Percentiles rank a stretch among this genome's conserved stretches.
phyloP scores from a whole-genome alignment of 1,284 basidiomycete genomes.

The Cystobasidiaceae sp. region DNA sequence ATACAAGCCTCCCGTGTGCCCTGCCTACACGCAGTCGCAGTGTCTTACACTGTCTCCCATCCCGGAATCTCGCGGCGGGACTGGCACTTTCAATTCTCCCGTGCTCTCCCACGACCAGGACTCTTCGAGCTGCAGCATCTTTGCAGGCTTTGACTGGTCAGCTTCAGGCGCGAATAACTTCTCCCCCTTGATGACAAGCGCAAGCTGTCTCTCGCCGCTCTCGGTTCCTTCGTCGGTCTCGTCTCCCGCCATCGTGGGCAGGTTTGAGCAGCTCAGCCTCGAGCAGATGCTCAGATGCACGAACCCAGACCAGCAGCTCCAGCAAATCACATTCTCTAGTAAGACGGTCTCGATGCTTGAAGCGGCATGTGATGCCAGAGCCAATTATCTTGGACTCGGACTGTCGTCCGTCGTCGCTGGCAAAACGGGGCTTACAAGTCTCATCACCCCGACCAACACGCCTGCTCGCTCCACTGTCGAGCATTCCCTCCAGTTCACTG shows the following conservation, averaged over 20 bases:
- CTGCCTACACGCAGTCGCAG: constrained; percentile 12
- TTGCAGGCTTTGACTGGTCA: not conserved
- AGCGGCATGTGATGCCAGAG: no score
- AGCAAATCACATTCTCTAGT: not conserved
- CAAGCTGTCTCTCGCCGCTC: no score
- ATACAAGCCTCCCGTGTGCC: constrained; percentile 15
- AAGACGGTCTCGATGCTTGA: no score
- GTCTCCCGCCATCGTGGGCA: not conserved
- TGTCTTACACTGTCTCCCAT: constrained; percentile 21
- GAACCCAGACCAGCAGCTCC: not conserved
- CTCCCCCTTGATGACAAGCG: no score
- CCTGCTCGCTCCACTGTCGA: no score
- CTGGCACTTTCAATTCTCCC: not conserved
- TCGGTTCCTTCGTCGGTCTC: not conserved
- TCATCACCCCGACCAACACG: no score
- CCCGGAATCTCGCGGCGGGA: constrained; percentile 4
- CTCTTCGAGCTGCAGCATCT: not conserved
- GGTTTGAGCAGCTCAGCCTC: not conserved
- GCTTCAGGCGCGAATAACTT: not conserved
- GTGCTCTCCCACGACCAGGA: not conserved
- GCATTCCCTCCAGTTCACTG: no score
- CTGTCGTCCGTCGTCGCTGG: no score
- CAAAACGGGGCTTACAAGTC: no score
- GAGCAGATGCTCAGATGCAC: no score
- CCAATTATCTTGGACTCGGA: no score